phyloP scores from a whole-genome alignment of 306 rosid genomes.

The Vigna unguiculata region DNA sequence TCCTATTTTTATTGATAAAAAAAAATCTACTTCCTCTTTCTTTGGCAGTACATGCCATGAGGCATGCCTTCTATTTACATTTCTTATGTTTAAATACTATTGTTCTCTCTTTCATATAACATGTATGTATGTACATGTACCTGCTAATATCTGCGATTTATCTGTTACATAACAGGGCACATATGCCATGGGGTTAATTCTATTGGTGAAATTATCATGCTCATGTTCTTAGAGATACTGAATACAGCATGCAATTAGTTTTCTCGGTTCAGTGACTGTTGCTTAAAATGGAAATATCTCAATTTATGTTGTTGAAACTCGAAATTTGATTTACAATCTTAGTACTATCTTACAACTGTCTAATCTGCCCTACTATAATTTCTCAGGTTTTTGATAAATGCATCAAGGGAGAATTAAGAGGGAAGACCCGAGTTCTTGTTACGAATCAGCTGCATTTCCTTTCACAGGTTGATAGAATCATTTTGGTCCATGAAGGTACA shows the following conservation, averaged over 20 bases:
- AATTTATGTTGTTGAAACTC: conserved; percentile 7
- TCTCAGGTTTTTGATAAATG: conserved; percentile 85
- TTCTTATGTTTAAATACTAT: conserved; percentile 13
- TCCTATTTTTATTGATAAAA: conserved; percentile 1
- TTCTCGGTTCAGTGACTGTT: neutral
- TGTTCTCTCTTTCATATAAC: neutral
- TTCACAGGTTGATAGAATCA: conserved; percentile 84
- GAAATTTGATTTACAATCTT: conserved; percentile 19
- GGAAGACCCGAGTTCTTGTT: conserved; percentile 93
- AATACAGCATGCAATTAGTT: neutral
- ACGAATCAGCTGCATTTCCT: conserved; percentile 98
- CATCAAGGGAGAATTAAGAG: conserved; percentile 83
- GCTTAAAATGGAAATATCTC: conserved; percentile 7
- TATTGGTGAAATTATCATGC: conserved; percentile 26
- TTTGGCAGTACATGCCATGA: neutral
- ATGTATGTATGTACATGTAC: neutral
- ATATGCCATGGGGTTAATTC: conserved; percentile 21
- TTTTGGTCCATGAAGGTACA: conserved; percentile 75
- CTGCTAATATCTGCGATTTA: conserved; percentile 18
- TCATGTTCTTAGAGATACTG: conserved; percentile 2
- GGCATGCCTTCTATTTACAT: neutral
- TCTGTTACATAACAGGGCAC: neutral
- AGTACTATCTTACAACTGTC: conserved; percentile 36
- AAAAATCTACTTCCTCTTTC: conserved; percentile 1
- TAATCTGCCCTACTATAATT: conserved; percentile 13